phyloP scores from a whole-genome alignment of 2,329 filamentous ascomycete genomes.

The Apiospora arundinis region DNA sequence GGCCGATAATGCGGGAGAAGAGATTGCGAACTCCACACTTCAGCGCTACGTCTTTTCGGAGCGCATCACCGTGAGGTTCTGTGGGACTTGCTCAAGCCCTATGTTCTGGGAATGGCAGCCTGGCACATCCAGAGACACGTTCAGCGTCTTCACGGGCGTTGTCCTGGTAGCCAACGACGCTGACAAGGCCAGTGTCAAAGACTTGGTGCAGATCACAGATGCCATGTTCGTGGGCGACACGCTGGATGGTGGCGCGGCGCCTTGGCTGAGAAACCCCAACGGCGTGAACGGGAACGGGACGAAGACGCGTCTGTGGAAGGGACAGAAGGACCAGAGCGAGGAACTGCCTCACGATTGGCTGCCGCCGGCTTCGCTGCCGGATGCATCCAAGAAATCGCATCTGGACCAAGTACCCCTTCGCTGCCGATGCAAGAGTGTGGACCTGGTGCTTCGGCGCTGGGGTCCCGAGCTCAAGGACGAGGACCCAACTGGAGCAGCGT shows the following conservation, averaged over 20 bases:
- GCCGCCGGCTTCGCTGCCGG: constrained; percentile 20
- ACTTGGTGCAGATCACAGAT: constrained; percentile 41
- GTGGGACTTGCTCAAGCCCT: constrained; percentile 49
- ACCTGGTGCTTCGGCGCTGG: constrained; percentile 46
- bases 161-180: constrained; percentile 38
- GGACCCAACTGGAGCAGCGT: constrained; percentile 40
- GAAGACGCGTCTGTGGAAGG: constrained; percentile 36
- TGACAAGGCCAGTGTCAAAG: constrained; percentile 22
- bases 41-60: constrained; percentile 45
- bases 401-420: constrained; percentile 43
- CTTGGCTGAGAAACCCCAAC: constrained; percentile 50
- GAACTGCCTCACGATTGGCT: constrained; percentile 43
- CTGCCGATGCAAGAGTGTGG: constrained; percentile 55
- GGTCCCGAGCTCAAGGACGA: constrained; percentile 36
- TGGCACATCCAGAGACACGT: constrained; percentile 26
- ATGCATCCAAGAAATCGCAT: constrained; percentile 28
- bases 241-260: constrained; percentile 55
- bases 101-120: constrained; percentile 48
- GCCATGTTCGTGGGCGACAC: constrained; percentile 58
- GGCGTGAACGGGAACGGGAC: constrained; percentile 31
- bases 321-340: constrained; percentile 29
- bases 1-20: constrained; percentile 32
- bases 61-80: constrained; percentile 46
- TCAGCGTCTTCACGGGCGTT: constrained; percentile 47
- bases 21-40: constrained; percentile 41